phyloP scores from a whole-genome alignment of 768 basidiomycete species.

The Paxillus involutus region DNA sequence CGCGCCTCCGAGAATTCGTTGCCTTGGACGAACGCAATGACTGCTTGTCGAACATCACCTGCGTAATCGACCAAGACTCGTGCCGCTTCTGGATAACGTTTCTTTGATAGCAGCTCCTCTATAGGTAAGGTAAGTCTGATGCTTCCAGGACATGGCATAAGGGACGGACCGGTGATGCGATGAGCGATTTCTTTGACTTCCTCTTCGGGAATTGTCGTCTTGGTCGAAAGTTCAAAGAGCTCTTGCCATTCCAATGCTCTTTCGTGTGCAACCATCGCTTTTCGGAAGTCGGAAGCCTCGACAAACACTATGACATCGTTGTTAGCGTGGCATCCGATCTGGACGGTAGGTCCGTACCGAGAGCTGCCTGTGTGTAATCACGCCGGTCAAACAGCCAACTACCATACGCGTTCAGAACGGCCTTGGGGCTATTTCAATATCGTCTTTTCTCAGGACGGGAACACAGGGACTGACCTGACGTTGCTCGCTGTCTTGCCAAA shows the following conservation, averaged over 20 bases:
- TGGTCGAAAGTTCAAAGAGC: slow-evolving; percentile 76
- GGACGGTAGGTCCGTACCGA: slow-evolving; percentile 48
- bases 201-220: slow-evolving; percentile 47
- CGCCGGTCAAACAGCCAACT: slow-evolving; percentile 85
- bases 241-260: slow-evolving; percentile 89
- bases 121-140: slow-evolving; percentile 8
- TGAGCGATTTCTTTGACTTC: slow-evolving; percentile 67
- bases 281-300: slow-evolving; percentile 58
- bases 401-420: slow-evolving; percentile 73
- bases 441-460: neutral
- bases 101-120: slow-evolving; percentile 86
- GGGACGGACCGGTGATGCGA: slow-evolving; percentile 71
- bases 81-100: slow-evolving; percentile 77
- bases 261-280: slow-evolving; percentile 88
- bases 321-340: slow-evolving; percentile 3
- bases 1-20: slow-evolving; percentile 86
- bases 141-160: neutral
- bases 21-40: slow-evolving; percentile 76
- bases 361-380: slow-evolving; percentile 81
- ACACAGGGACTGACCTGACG: slow-evolving; percentile 49
- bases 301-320: slow-evolving; percentile 57
- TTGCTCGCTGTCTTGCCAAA: slow-evolving; percentile 69
- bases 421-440: slow-evolving; percentile 38
- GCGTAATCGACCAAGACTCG: slow-evolving; percentile 83
- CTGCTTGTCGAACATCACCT: slow-evolving; percentile 72